A percentile compares a stretch with the other conserved stretches of the same genome.
Conservation (phyloP, 208 protist species). For the Leishmania guyanensis region DNA sequence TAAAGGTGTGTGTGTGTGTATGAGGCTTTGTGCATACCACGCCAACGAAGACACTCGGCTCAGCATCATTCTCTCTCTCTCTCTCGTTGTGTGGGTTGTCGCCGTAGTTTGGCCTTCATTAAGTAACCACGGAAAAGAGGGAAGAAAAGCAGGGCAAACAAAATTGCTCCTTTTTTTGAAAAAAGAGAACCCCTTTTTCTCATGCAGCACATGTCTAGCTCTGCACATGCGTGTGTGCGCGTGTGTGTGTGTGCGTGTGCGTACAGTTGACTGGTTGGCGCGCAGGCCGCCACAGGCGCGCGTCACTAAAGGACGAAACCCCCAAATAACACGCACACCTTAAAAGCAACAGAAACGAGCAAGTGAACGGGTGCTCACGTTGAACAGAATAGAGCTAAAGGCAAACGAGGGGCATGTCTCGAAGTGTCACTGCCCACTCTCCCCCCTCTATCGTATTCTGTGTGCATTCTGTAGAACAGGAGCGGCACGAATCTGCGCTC, state of each 20-base stretch:
- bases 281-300: background rate
- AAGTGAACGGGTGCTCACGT: background rate
- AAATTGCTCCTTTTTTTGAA: background rate
- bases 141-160: background rate
- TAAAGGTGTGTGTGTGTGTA: background rate
- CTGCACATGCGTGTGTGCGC: background rate
- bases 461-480: background rate
- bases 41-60: background rate
- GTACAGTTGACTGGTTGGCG: background rate
- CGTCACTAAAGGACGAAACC: background rate
- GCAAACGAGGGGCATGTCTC: background rate
- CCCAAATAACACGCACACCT: background rate
- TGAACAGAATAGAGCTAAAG: background rate
- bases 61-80: background rate
- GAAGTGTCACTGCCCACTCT: background rate
- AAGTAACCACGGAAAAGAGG: background rate
- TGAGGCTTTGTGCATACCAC: background rate
- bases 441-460: background rate
- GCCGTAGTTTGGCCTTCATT: background rate
- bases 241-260: background rate
- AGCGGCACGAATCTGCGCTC: background rate
- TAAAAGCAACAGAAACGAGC: background rate
- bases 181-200: background rate
- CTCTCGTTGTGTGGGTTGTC: background rate
- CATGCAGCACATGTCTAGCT: background rate